A percentile compares a stretch with the other conserved stretches of the same genome.
Conservation (phyloP, 805 yeast genomes). For the Brettanomyces sp. region DNA sequence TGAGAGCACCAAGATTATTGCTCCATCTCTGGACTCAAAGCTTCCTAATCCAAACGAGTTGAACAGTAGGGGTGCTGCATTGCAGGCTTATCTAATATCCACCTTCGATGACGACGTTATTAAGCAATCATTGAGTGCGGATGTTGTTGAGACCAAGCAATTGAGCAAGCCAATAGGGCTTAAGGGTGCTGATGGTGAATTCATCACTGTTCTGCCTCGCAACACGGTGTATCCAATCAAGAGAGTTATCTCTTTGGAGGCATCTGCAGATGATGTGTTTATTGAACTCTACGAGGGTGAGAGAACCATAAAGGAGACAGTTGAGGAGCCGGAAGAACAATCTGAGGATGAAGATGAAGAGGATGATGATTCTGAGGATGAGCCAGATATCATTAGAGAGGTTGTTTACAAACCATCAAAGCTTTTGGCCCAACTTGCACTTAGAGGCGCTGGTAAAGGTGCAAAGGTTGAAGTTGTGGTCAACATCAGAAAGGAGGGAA, state of each 20-base stretch:
- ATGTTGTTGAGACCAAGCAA: slow-evolving; percentile 84
- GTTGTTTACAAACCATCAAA: slow-evolving; percentile 66
- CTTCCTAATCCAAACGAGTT: slow-evolving; percentile 84
- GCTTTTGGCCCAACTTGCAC: slow-evolving; percentile 67
- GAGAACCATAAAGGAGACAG: slow-evolving; percentile 73
- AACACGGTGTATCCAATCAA: slow-evolving; percentile 91
- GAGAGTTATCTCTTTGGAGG: slow-evolving; percentile 56
- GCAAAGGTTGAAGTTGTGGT: slow-evolving; percentile 60
- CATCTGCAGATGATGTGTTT: slow-evolving; percentile 52
- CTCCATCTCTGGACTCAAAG: slow-evolving; percentile 72
- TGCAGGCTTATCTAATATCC: slow-evolving; percentile 85
- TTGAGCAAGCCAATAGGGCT: slow-evolving; percentile 77
- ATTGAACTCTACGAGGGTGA: slow-evolving; percentile 80
- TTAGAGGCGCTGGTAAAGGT: slow-evolving; percentile 59
- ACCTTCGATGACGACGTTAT: slow-evolving; percentile 77
- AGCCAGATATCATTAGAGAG: slow-evolving; percentile 79
- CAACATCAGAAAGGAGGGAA: slow-evolving; percentile 57
- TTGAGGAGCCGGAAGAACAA: slow-evolving; percentile 56
- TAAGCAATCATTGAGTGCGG: slow-evolving; percentile 71
- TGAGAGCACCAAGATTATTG: slow-evolving; percentile 60
- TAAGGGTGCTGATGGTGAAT: slow-evolving; percentile 58
- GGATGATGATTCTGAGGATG: slow-evolving; percentile 55
- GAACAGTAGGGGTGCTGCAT: slow-evolving; percentile 88
- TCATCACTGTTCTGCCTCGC: slow-evolving; percentile 62
- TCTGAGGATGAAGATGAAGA: slow-evolving; percentile 41